phyloP scores from a whole-genome alignment of 192 early-diverging fungal species.

The Pilaira anomala region DNA sequence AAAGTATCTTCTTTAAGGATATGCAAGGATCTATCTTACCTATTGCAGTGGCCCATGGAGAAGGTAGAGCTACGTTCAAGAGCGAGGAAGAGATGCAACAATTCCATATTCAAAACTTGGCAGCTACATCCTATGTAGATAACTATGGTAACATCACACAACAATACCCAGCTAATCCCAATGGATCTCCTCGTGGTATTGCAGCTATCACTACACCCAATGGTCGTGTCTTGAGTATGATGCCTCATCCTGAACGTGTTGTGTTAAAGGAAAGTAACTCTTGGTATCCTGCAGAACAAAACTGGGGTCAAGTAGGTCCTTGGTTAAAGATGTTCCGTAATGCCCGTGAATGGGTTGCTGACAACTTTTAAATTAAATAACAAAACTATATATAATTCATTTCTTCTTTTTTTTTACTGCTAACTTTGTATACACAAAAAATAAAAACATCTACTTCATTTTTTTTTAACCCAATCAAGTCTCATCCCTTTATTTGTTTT shows the following conservation, averaged over 20 bases:
- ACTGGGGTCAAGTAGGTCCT: constrained; percentile 72
- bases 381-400: too few relatives aligned
- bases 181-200: constrained; percentile 84
- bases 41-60: constrained; percentile 96
- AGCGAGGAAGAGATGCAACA: constrained; percentile 36
- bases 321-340: constrained; percentile 95
- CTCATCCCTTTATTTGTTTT: too few relatives aligned
- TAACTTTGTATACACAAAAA: too few relatives aligned
- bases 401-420: too few relatives aligned
- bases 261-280: constrained; percentile 84
- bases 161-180: constrained; percentile 96
- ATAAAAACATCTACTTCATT: too few relatives aligned
- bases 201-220: constrained; percentile 81
- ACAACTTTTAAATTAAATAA: constrained; percentile 15
- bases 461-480: too few relatives aligned
- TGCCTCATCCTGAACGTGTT: constrained; percentile 99
- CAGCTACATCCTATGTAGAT: constrained; percentile 80
- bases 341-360: constrained; percentile 81
- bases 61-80: constrained; percentile 87
- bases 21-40: constrained; percentile 91
- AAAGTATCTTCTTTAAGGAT: constrained; percentile 80
- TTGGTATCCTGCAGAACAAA: constrained; percentile 65
- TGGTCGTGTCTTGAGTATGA: constrained; percentile 90
- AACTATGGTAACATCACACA: constrained; percentile 74
- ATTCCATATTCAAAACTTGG: constrained; percentile 49